Conservation (phyloP, 495 filamentous ascomycete genomes). For the Hyaloscypha variabilis region DNA sequence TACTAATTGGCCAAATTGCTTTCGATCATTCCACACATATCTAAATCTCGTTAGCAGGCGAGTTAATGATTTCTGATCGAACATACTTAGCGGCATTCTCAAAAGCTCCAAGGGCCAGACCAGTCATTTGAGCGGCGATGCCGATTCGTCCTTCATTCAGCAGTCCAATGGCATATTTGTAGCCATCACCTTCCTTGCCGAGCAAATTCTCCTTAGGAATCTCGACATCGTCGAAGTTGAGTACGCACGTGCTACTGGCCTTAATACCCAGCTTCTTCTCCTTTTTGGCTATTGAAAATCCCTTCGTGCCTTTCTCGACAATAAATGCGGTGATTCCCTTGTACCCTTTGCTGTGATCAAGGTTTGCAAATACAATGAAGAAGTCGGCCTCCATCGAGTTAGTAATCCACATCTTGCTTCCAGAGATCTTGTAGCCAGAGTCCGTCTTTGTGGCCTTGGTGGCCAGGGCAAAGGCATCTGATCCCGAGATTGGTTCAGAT, state of each 20-base stretch:
- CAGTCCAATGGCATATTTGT: slow-evolving; percentile 96
- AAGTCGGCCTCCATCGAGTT: slow-evolving; percentile 91
- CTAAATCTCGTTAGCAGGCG: slow-evolving; percentile 36
- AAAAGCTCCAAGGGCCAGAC: slow-evolving; percentile 90
- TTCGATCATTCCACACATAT: slow-evolving; percentile 96
- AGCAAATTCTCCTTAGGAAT: slow-evolving; percentile 86
- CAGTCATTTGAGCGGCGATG: slow-evolving; percentile 99
- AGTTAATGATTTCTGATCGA: slow-evolving; percentile 1
- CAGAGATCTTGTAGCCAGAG: slow-evolving; percentile 82
- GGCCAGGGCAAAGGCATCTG: slow-evolving; percentile 92
- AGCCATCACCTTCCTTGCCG: slow-evolving; percentile 86
- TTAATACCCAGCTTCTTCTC: slow-evolving; percentile 99
- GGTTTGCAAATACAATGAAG: slow-evolving; percentile 98
- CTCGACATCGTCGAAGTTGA: slow-evolving; percentile 97
- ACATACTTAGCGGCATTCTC: slow-evolving; percentile 87
- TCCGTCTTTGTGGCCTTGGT: slow-evolving; percentile 79
- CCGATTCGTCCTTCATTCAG: slow-evolving; percentile 97
- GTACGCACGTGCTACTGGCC: slow-evolving; percentile 92
- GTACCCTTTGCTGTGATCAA: slow-evolving; percentile 86
- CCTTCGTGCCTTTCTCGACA: slow-evolving; percentile 84
- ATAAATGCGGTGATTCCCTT: slow-evolving; percentile 97
- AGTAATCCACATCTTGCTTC: slow-evolving; percentile 99
- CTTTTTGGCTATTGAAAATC: slow-evolving; percentile 97
- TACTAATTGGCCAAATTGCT: slow-evolving; percentile 91
- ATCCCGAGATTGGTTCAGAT: slow-evolving; percentile 90